These are phyloP conservation scores for Posidonia australis DNA, from an alignment of 106 monocot genomes.

Conservation along the genomic window DNA sequence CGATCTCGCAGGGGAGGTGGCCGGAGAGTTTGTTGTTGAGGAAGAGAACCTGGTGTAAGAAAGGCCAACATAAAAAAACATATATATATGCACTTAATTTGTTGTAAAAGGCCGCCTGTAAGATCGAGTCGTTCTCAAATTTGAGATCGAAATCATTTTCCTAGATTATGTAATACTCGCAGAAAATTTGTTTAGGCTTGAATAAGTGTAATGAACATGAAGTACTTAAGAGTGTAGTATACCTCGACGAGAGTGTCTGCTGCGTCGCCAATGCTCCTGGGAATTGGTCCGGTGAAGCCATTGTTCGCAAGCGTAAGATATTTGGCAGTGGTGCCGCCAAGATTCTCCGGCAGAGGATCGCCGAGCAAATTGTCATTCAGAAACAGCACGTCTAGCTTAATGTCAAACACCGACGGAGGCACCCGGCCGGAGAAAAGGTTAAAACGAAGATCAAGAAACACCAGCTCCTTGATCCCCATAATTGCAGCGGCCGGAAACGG, in stretches of 20 bases:
- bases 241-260: slow-evolving; percentile 26
- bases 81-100: neutral
- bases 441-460: slow-evolving; percentile 14
- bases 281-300: slow-evolving; percentile 44
- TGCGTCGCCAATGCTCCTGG: slow-evolving; percentile 20
- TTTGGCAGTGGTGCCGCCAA: slow-evolving; percentile 17
- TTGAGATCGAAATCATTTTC: too few species aligned
- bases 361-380: slow-evolving; percentile 54
- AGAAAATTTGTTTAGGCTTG: neutral
- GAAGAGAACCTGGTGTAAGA: slow-evolving; percentile 20
- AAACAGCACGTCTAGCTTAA: slow-evolving; percentile 36
- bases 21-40: slow-evolving; percentile 31
- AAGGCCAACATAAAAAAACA: neutral
- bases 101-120: too few species aligned
- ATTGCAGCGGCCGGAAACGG: slow-evolving; percentile 4
- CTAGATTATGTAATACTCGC: neutral
- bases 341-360: slow-evolving; percentile 20
- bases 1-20: slow-evolving; percentile 46
- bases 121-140: too few species aligned
- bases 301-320: slow-evolving; percentile 46
- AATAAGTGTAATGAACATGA: neutral
- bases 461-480: neutral
- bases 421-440: slow-evolving; percentile 38
- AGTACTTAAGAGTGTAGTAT: neutral
- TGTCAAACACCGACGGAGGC: slow-evolving; percentile 15